A percentile compares a stretch with the other conserved stretches of the same genome.
phyloP scores from a whole-genome alignment of 1,284 basidiomycete genomes.

The Trametes hirsuta region DNA sequence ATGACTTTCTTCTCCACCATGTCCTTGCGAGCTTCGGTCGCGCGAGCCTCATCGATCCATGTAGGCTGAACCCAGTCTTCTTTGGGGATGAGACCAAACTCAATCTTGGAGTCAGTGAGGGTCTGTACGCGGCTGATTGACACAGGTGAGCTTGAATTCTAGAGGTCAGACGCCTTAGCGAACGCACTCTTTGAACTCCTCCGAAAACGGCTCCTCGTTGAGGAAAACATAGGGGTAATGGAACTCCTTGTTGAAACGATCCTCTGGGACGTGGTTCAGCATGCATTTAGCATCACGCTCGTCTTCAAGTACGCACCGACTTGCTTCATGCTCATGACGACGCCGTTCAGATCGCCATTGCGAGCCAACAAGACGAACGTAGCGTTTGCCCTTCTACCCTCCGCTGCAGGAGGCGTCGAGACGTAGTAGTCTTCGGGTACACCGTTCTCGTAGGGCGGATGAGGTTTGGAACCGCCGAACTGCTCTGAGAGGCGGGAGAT shows the following conservation, averaged over 20 bases:
- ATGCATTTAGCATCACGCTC: slow-evolving; percentile 49
- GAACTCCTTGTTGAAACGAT: slow-evolving; percentile 85
- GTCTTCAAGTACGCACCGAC: slow-evolving; percentile 47
- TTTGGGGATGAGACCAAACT: slow-evolving; percentile 83
- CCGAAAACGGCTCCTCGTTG: slow-evolving; percentile 80
- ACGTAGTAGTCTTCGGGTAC: slow-evolving; percentile 61
- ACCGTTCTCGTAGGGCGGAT: slow-evolving; percentile 54
- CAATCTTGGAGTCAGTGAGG: slow-evolving; percentile 67
- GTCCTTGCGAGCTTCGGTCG: slow-evolving; percentile 68
- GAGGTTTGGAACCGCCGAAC: slow-evolving; percentile 34
- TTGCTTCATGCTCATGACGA: slow-evolving; percentile 76
- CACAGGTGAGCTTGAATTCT: not conserved
- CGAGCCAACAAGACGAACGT: slow-evolving; percentile 86
- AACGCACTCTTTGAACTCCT: slow-evolving; percentile 73
- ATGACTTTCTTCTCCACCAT: slow-evolving; percentile 86
- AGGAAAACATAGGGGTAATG: slow-evolving; percentile 87
- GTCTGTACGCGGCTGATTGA: slow-evolving; percentile 61
- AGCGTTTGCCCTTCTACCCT: slow-evolving; percentile 76
- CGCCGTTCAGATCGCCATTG: slow-evolving; percentile 77
- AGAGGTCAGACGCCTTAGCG: not conserved
- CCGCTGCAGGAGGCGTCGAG: slow-evolving; percentile 37
- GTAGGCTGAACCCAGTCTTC: slow-evolving; percentile 88
- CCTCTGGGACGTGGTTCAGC: slow-evolving; percentile 48
- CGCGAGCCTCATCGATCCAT: slow-evolving; percentile 82
- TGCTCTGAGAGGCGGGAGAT: slow-evolving; percentile 55